Percentiles rank a stretch among this genome's conserved stretches.
These are phyloP conservation scores for Musa schizocarpa DNA, from an alignment of 176 grass and related monocot genomes.

Conservation along the genomic window DNA sequence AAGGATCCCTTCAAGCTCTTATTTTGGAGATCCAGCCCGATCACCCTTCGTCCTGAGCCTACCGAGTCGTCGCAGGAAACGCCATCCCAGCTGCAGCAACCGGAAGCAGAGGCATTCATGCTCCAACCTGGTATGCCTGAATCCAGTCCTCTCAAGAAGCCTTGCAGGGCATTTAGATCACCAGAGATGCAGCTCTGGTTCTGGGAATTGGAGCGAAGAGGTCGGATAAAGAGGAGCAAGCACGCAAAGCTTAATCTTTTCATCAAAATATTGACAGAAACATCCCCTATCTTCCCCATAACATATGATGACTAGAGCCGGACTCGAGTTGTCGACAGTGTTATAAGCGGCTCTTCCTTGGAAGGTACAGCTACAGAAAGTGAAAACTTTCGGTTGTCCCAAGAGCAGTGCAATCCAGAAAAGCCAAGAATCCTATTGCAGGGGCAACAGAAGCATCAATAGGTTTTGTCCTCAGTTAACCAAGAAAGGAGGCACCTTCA, in stretches of 20 bases:
- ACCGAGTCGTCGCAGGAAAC: slow-evolving; percentile 37
- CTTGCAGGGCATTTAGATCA: slow-evolving; percentile 50
- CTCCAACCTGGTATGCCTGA: slow-evolving; percentile 34
- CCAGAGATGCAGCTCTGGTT: slow-evolving; percentile 36
- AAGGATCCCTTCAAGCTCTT: slow-evolving; percentile 51
- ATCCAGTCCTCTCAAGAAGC: slow-evolving; percentile 35
- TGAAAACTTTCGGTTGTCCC: neutral
- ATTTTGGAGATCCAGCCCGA: slow-evolving; percentile 61
- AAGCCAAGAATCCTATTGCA: no score
- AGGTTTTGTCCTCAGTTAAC: neutral
- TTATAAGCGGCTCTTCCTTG: no score
- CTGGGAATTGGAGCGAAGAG: slow-evolving; percentile 21
- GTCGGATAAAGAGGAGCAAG: slow-evolving; percentile 10
- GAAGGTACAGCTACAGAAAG: no score
- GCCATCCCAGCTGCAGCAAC: slow-evolving; percentile 62
- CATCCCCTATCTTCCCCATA: slow-evolving; percentile 13
- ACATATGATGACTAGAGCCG: neutral
- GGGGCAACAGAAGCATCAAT: neutral
- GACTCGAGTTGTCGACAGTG: no score
- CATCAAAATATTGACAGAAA: neutral
- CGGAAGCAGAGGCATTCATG: slow-evolving; percentile 30
- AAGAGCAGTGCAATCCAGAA: neutral
- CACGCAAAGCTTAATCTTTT: slow-evolving; percentile 17
- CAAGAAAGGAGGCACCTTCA: slow-evolving; percentile 15
- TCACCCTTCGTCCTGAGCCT: slow-evolving; percentile 24